Evolutionary conservation across 2,329 filamentous ascomycete genomes (phyloP).

Genomic region (Biscogniauxia mediterranea): DNA sequence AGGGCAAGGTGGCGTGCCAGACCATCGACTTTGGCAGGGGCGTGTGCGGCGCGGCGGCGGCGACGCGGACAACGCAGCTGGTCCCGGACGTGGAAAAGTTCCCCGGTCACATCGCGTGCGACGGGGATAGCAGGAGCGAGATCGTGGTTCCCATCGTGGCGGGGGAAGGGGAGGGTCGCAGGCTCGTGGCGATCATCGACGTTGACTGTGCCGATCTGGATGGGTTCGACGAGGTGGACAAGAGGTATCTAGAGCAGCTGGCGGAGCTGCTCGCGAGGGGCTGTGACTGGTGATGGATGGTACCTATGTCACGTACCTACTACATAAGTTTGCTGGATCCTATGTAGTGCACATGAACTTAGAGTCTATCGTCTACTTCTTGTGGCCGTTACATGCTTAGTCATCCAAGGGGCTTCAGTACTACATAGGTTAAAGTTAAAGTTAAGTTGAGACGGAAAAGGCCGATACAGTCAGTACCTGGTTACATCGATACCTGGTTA

Average conservation of each 20-base stretch:
- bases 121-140: slow-evolving; percentile 73
- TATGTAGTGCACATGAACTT: no score
- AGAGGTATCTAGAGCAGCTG: slow-evolving; percentile 62
- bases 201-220: slow-evolving; percentile 68
- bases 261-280: slow-evolving; percentile 56
- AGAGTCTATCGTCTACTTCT: no score
- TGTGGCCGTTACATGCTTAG: no score
- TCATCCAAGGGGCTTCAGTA: no score
- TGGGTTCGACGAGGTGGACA: slow-evolving; percentile 70
- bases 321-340: no score
- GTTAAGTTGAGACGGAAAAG: no score
- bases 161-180: slow-evolving; percentile 30
- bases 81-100: slow-evolving; percentile 70
- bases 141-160: slow-evolving; percentile 73
- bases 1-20: slow-evolving; percentile 79
- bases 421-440: no score
- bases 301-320: no score
- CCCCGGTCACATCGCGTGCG: slow-evolving; percentile 80
- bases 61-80: slow-evolving; percentile 60
- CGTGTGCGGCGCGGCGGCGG: slow-evolving; percentile 72
- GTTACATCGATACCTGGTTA: no score
- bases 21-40: slow-evolving; percentile 70
- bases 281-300: slow-evolving; percentile 60
- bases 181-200: slow-evolving; percentile 74
- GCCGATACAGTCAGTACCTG: no score